Evolutionary conservation across 2,329 filamentous ascomycete species (phyloP), one percentile per base, ranked within the genome.

Genomic region (Cadophora luteo-olivacea): DNA sequence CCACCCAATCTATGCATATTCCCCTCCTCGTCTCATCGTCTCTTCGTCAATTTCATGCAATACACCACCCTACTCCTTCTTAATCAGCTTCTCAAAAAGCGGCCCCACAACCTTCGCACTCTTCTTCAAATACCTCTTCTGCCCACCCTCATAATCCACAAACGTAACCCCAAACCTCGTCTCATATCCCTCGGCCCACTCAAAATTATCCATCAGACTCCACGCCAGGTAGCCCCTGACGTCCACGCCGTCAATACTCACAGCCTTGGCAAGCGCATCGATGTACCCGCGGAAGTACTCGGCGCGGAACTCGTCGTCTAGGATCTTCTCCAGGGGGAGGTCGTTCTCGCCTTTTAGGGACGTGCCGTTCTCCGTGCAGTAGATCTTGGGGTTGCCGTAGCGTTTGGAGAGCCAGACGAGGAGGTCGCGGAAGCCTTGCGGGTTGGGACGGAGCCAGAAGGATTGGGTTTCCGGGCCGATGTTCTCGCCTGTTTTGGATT

Each of bases 321-420:
- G 82, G 69, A 96, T 89, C 80, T 92, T 75, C 70, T 92, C 89
- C 29, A 87, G 79, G 1, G 89, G 81, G 77, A 95, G 81, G 71
- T 94, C 89, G 77, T 92, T 94, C 83, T 97, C 93, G 60, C 89
- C 91, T 81, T 93, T 92, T 78, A 97, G 80, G 75, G 90, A 93
- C 4, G 93, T 97, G 51, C 93, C 93, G 79, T 94, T 97, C 83
- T 97, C 93, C 0, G 93, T 97, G 65, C 96, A 91, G 79, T 93
- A 95, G 81, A 97, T 94, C 76, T 87, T 89, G 48, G 93, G 93
- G 73, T 86, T 83, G 48, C 84, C 85, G 80, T 97, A 97, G 29
- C 93, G 87, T 77, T 91, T 89, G 77, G 88, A 92, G 69, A 94
- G 84, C 92, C 92, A 94, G 73, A 86, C 86, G 72, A 94, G 84